Conservation (phyloP, 2,329 filamentous ascomycete genomes). For the Alternaria ventricosa region DNA sequence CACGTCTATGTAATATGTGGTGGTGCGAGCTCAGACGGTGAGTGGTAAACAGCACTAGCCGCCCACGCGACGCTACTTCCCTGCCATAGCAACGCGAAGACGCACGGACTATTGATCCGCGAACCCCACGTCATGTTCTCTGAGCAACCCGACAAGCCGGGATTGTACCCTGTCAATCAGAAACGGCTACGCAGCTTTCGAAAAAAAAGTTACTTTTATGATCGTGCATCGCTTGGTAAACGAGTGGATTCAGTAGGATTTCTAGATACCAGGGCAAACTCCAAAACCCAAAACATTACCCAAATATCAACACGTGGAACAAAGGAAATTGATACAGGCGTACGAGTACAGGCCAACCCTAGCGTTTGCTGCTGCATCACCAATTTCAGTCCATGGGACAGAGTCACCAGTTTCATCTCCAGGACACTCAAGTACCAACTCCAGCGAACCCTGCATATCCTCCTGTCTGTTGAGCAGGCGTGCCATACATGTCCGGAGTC, state of each 20-base stretch:
- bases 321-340: background rate
- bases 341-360: background rate
- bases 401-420: background rate
- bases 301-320: background rate
- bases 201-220: background rate
- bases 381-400: background rate
- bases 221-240: background rate
- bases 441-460: background rate
- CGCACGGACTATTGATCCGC: conserved; percentile 15
- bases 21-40: conserved; percentile 23
- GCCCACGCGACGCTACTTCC: conserved; percentile 24
- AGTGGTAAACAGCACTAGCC: conserved; percentile 34
- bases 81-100: conserved; percentile 33
- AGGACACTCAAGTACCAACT: background rate
- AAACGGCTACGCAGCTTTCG: background rate
- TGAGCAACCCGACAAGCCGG: background rate
- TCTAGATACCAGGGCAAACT: background rate
- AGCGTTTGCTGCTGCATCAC: background rate
- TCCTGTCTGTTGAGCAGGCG: background rate
- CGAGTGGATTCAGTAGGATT: background rate
- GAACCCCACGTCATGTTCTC: conserved; percentile 14
- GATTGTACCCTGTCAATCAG: background rate
- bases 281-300: background rate
- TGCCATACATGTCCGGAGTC: background rate
- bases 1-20: conserved; percentile 15